Evolutionary conservation across 352 stramenopile species (phyloP), one percentile per base, ranked within the genome.

Genomic region (Aphanomyces stellatus): DNA sequence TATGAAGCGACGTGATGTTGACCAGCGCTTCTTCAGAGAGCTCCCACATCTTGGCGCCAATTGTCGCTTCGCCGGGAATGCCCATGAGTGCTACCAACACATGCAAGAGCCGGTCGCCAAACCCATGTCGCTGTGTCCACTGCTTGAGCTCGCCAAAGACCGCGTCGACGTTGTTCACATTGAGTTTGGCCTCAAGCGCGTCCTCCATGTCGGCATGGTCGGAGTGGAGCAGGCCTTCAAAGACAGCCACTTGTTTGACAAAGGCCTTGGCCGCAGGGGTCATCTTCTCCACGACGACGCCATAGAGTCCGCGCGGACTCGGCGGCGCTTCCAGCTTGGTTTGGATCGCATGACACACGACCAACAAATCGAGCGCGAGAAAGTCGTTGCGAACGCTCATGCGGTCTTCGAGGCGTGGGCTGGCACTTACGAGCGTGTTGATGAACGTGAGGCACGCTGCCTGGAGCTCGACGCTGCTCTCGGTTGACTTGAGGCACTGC

Each of bases 401-500:
- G 10, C 59, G 42, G 31, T 66, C 59, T 24, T 66, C 59, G 2
- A 66, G n/a, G 19, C 59, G 30, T 0, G 37, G n/a, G 34, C 59
- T 31, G 1, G 59, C 31, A 19, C 42, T 43, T 13, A 66, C 59
- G 31, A 66, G 19, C 28, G 59, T 66, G 34, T 66, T 66, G 37
- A 66, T 66, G 59, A 66, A 66, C 19, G 59, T 66, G 34, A 66
- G 42, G 30, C 42, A 57, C 2, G 59, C 59, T 28, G 48, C 59
- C 17, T 66, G 59, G 42, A 59, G 30, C 2, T 66, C 59, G 28
- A 37, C n/a, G n/a, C n/a, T n/a, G 1, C 28, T 53, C 19, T 42
- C 30, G 3, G 59, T 27, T 10, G 42, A 27, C 19, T 7, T 28
- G 11, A 66, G 28, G 35, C 42, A 42, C 8, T 53, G 30, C 27